Evolutionary conservation across 805 yeast genomes (phyloP).

Genomic region (Zygotorulaspora sp.): DNA sequence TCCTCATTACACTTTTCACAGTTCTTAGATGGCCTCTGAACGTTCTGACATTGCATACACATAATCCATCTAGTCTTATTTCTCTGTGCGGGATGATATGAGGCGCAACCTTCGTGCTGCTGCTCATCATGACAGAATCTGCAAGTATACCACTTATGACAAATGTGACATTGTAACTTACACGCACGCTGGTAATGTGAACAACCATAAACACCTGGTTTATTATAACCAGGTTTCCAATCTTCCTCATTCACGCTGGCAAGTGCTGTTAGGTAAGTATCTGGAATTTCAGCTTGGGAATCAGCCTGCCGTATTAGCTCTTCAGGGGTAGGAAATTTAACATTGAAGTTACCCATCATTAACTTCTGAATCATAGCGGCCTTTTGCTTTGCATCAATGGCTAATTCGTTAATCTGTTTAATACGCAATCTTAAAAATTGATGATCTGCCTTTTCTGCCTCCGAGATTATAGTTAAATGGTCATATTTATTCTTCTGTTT

Average conservation of each 20-base stretch:
- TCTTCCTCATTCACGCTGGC: conserved; percentile 46
- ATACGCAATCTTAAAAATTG: conserved; percentile 15
- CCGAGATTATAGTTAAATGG: conserved; percentile 11
- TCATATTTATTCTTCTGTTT: conserved; percentile 1
- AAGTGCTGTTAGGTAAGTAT: conserved; percentile 32
- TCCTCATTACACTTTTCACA: conserved; percentile 65
- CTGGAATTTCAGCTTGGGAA: conserved; percentile 13
- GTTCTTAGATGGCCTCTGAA: conserved; percentile 66
- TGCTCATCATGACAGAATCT: conserved; percentile 79
- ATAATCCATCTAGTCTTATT: conserved; percentile 60
- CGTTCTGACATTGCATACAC: conserved; percentile 74
- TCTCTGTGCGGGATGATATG: conserved; percentile 54
- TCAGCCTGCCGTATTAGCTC: conserved; percentile 20
- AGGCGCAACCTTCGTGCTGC: conserved; percentile 22
- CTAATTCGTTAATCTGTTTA: conserved; percentile 16
- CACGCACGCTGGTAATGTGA: conserved; percentile 78
- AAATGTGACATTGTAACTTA: conserved; percentile 73
- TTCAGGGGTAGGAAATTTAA: conserved; percentile 37
- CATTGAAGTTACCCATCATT: conserved; percentile 65
- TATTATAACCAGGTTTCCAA: conserved; percentile 45
- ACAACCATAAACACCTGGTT: conserved; percentile 62
- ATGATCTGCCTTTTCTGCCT: conserved; percentile 17
- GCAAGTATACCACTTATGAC: conserved; percentile 74
- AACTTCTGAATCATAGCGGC: conserved; percentile 49
- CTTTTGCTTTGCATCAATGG: conserved; percentile 15